Conservation (phyloP, 495 filamentous ascomycete genomes). For the Penicillium flavigenum region DNA sequence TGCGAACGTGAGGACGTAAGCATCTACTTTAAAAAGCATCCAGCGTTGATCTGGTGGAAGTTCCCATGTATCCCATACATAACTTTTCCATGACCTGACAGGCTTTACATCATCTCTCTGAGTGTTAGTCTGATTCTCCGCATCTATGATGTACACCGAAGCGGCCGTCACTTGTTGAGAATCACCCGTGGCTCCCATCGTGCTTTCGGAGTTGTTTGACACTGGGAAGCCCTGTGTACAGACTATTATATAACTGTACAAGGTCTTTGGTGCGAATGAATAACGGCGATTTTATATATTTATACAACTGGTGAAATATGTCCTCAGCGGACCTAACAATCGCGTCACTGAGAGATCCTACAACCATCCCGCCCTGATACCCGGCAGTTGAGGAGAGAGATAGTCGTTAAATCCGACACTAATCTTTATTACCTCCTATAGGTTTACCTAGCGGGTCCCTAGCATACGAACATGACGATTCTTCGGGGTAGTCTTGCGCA, state of each 20-base stretch:
- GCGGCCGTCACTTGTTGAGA: background rate
- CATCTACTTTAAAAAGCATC: conserved; percentile 57
- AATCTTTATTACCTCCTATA: background rate
- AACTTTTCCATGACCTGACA: conserved; percentile 30
- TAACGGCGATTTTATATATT: background rate
- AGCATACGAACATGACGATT: background rate
- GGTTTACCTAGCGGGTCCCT: background rate
- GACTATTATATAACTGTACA: background rate
- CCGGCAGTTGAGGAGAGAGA: background rate
- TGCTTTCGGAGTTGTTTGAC: background rate
- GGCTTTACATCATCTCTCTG: background rate
- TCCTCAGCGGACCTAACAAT: background rate
- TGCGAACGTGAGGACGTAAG: conserved; percentile 50
- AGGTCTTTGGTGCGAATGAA: background rate
- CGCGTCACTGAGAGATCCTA: background rate
- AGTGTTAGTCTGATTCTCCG: background rate
- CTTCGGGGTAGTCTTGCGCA: background rate
- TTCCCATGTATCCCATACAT: conserved; percentile 56
- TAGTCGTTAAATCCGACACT: background rate
- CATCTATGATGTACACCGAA: background rate
- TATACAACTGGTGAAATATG: background rate
- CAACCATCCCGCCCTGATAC: background rate
- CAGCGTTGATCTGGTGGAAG: conserved; percentile 52
- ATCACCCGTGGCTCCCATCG: background rate
- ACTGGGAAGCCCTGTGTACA: background rate